These are phyloP conservation scores for Cronartium quercuum DNA, from an alignment of 1,284 basidiomycete genomes.

Conservation along the genomic window DNA sequence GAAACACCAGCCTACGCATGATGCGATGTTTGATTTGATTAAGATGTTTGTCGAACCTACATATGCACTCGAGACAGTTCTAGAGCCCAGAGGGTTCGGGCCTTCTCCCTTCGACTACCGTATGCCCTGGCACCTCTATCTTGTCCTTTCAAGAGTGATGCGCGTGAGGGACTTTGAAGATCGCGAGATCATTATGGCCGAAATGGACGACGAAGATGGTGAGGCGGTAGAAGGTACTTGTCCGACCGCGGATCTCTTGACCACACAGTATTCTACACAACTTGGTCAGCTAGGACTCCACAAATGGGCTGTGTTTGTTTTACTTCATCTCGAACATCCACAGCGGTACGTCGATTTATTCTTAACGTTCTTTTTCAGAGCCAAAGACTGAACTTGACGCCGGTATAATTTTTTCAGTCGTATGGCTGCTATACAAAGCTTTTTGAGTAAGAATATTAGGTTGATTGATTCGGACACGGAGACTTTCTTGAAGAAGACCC, in stretches of 20 bases:
- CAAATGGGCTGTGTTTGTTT: constrained; percentile 78
- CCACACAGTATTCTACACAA: constrained; percentile 77
- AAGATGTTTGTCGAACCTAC: constrained; percentile 61
- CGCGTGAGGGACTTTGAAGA: constrained; percentile 78
- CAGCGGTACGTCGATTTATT: constrained; percentile 58
- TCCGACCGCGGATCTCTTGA: constrained; percentile 72
- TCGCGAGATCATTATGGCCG: constrained; percentile 54
- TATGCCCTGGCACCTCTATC: constrained; percentile 87
- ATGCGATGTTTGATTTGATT: constrained; percentile 78
- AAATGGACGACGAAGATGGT: constrained; percentile 48
- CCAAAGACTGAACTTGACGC: no score
- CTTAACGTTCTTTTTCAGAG: neutral
- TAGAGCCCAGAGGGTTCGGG: constrained; percentile 65
- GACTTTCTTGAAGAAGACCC: constrained; percentile 65
- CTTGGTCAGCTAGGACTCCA: constrained; percentile 74
- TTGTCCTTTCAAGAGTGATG: constrained; percentile 75
- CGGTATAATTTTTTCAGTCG: constrained; percentile 54
- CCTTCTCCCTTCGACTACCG: constrained; percentile 71
- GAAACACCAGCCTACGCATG: constrained; percentile 51
- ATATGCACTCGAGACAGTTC: constrained; percentile 54
- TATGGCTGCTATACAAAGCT: constrained; percentile 69
- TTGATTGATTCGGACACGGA: constrained; percentile 64
- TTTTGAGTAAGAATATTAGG: constrained; percentile 68
- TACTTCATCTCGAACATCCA: constrained; percentile 77
- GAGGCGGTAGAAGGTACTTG: constrained; percentile 61